Evolutionary conservation across 2,329 filamentous ascomycete species (phyloP), one percentile per base, ranked within the genome.

Genomic region (Hypoxylon sp.): DNA sequence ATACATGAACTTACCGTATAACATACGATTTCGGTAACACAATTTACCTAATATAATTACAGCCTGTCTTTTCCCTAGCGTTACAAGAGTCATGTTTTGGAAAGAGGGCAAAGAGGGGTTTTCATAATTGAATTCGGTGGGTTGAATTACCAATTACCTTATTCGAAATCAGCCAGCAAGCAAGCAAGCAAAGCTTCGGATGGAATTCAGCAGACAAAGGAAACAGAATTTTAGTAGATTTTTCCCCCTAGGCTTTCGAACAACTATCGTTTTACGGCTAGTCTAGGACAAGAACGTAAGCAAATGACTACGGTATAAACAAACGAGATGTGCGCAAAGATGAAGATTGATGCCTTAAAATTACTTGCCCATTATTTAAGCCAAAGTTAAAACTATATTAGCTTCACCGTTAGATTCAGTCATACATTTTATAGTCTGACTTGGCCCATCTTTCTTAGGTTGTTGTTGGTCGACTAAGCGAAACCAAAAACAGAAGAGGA

Each of bases 401-500:
- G 48, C 52, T 19, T 51, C 43, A 51, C 36, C n/a, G n/a, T n/a
- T n/a, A n/a, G n/a, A n/a, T n/a, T n/a, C n/a, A 25, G 52, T 51
- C 60, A 59, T 45, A 49, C 60, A 46, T 14, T 38, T 28, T 19
- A 32, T 49, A 55, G 38, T 28, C 51, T 58, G 51, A 46, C 51
- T 51, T 50, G 48, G 17, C 41, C 28, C 53, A 43, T 50, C 61
- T 55, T 59, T 49, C 21, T 48, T 56, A 43, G 41, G 59, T 60
- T 61, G 57, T 60, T 61, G 58, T 66, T 61, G 55, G 59, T 46
- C 34, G 34, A 55, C 50, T 67, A 67, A 63, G 65, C 60, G 65
- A 67, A 67, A 32, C 41, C 43, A 34, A 60, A 51, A 60, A 60
- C 17, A 63, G 64, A 46, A 30, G 28, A 60, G 38, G 48, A 30